Conservation (phyloP, 148 eudicot species). For the Bassia scoparia region DNA sequence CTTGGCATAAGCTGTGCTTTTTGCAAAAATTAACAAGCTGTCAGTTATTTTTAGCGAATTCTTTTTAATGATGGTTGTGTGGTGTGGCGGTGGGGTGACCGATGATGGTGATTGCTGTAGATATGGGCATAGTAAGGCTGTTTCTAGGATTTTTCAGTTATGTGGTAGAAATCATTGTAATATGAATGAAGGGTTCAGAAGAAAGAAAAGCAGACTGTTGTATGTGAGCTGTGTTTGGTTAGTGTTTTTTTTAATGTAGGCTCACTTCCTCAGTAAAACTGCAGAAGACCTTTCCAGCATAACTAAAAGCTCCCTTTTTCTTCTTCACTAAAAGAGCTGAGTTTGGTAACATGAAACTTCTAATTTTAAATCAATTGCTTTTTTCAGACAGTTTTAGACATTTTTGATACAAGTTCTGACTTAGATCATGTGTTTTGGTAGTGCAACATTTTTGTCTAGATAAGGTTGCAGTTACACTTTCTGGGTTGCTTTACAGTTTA, state of each 20-base stretch:
- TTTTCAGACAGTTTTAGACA: not conserved
- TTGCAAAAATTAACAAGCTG: constrained; percentile 31
- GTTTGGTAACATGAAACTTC: constrained; percentile 12
- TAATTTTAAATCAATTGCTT: constrained; percentile 8
- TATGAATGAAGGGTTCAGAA: constrained; percentile 24
- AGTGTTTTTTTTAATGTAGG: constrained; percentile 10
- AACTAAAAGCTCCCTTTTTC: not conserved
- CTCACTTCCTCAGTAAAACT: constrained; percentile 3
- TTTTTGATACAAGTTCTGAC: not conserved
- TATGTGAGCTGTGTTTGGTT: constrained; percentile 19
- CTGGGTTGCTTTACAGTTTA: not conserved
- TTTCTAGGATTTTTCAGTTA: constrained; percentile 26
- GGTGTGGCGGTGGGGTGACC: constrained; percentile 6
- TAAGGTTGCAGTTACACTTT: not conserved
- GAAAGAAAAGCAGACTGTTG: not conserved
- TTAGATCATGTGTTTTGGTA: constrained; percentile 6
- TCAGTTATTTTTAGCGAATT: constrained; percentile 27
- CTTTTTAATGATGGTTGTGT: constrained; percentile 30
- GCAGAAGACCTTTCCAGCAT: constrained; percentile 20
- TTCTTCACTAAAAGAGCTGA: not conserved
- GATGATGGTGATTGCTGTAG: constrained; percentile 50
- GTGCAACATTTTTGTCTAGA: not conserved
- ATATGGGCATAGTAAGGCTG: constrained; percentile 52
- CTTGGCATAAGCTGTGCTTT: constrained; percentile 20
- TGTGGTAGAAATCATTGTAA: constrained; percentile 37